These are phyloP conservation scores for Vanrija humicola DNA, from an alignment of 1,284 basidiomycete genomes.

Conservation along the genomic window DNA sequence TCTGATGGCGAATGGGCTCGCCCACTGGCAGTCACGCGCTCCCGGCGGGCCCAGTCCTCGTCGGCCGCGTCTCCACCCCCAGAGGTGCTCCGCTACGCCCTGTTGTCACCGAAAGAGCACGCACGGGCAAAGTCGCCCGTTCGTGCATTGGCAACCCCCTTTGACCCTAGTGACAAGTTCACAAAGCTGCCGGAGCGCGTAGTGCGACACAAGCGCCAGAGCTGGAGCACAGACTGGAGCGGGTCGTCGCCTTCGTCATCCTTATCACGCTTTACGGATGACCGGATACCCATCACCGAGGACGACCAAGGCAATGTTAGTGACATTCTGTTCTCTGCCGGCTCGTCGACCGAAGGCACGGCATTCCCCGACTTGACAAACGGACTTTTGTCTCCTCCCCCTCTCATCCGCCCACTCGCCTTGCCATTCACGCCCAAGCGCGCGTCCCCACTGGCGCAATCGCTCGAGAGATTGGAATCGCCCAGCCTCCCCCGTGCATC, in stretches of 20 bases:
- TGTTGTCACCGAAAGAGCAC: neutral
- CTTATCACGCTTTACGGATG: neutral
- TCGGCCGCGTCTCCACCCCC: neutral
- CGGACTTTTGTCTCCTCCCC: neutral
- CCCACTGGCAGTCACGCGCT: too few relatives aligned
- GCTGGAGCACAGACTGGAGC: constrained; percentile 17
- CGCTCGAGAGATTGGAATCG: constrained; percentile 12
- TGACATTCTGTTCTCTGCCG: neutral
- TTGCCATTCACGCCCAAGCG: constrained; percentile 11
- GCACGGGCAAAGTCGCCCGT: neutral
- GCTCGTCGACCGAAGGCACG: neutral
- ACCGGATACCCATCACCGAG: constrained; percentile 6
- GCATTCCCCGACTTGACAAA: neutral
- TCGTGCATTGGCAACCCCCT: neutral
- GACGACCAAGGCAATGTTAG: constrained; percentile 12
- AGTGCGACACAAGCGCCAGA: constrained; percentile 29
- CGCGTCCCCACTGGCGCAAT: constrained; percentile 11
- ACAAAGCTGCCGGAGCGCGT: constrained; percentile 36
- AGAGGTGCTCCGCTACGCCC: neutral
- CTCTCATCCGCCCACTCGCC: neutral
- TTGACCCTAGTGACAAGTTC: constrained; percentile 30
- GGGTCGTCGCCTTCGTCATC: constrained; percentile 1
- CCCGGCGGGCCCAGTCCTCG: neutral
- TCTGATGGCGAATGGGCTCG: too few relatives aligned
- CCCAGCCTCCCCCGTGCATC: neutral